Conservation (phyloP, 73 alveolate genomes). For the Urostyla sp. region DNA sequence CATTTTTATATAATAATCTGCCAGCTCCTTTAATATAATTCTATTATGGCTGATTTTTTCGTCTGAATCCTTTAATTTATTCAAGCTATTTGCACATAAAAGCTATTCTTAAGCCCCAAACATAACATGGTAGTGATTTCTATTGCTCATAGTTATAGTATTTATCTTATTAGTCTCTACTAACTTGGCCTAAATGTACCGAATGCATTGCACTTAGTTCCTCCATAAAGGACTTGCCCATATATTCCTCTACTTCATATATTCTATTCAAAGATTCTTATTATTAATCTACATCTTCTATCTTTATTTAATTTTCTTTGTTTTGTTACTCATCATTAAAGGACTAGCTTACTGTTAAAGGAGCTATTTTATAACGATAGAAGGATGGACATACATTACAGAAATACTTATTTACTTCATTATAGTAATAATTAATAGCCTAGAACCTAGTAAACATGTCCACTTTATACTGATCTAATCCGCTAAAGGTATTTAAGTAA, state of each 20-base stretch:
- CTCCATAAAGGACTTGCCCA: slow-evolving; percentile 53
- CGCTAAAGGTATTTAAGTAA: too few species aligned
- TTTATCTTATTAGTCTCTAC: not conserved
- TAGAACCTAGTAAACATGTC: slow-evolving; percentile 35
- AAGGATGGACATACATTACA: slow-evolving; percentile 45
- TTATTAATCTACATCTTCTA: too few species aligned
- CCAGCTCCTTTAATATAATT: slow-evolving; percentile 29
- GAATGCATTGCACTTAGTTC: slow-evolving; percentile 40
- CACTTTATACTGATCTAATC: too few species aligned
- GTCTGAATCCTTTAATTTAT: slow-evolving; percentile 19
- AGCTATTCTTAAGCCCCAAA: slow-evolving; percentile 59
- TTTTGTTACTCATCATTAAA: too few species aligned
- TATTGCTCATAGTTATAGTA: slow-evolving; percentile 2
- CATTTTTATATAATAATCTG: slow-evolving; percentile 5
- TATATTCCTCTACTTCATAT: slow-evolving; percentile 59
- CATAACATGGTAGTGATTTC: slow-evolving; percentile 50
- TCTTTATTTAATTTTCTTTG: too few species aligned
- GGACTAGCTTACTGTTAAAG: not conserved
- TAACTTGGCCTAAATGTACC: slow-evolving; percentile 11
- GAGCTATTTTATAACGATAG: slow-evolving; percentile 43
- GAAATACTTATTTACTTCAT: slow-evolving; percentile 22
- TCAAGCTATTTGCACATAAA: slow-evolving; percentile 22
- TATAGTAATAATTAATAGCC: slow-evolving; percentile 42
- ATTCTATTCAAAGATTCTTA: slow-evolving; percentile 16
- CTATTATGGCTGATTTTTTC: too few species aligned